Conservation (phyloP, 2,329 filamentous ascomycete species). For the Hyphodiscus sp. region DNA sequence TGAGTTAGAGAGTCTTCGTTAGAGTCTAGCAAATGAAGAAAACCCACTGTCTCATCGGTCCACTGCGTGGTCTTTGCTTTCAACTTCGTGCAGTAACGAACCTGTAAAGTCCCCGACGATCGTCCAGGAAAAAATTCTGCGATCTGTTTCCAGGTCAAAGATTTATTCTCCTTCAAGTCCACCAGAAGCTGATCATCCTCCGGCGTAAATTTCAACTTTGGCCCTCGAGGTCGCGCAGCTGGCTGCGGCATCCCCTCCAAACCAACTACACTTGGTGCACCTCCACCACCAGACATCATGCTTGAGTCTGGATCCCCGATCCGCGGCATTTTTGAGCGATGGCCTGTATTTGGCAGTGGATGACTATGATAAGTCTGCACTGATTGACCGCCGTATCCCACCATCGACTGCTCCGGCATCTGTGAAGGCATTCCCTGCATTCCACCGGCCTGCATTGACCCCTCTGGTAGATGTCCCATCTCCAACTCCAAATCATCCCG, state of each 20-base stretch:
- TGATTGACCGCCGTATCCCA: conserved; percentile 33
- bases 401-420: conserved; percentile 49
- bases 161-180: conserved; percentile 90
- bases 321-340: conserved; percentile 61
- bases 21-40: neutral
- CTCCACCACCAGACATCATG: conserved; percentile 40
- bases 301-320: conserved; percentile 43
- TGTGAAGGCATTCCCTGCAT: conserved; percentile 43
- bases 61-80: conserved; percentile 91
- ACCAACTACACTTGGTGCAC: conserved; percentile 79
- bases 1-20: conserved; percentile 18
- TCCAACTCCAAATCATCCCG: conserved; percentile 48
- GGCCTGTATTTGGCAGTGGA: conserved; percentile 66
- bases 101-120: conserved; percentile 84
- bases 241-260: conserved; percentile 82
- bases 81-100: conserved; percentile 90
- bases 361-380: conserved; percentile 61
- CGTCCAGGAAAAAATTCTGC: conserved; percentile 91
- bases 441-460: conserved; percentile 30
- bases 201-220: conserved; percentile 89
- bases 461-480: conserved; percentile 41
- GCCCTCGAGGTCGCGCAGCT: conserved; percentile 72
- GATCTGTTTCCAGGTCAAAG: conserved; percentile 95
- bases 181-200: conserved; percentile 86
- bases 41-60: conserved; percentile 84